Conservation (phyloP, 2,329 filamentous ascomycete genomes). For the Diaporthe citriasiana region DNA sequence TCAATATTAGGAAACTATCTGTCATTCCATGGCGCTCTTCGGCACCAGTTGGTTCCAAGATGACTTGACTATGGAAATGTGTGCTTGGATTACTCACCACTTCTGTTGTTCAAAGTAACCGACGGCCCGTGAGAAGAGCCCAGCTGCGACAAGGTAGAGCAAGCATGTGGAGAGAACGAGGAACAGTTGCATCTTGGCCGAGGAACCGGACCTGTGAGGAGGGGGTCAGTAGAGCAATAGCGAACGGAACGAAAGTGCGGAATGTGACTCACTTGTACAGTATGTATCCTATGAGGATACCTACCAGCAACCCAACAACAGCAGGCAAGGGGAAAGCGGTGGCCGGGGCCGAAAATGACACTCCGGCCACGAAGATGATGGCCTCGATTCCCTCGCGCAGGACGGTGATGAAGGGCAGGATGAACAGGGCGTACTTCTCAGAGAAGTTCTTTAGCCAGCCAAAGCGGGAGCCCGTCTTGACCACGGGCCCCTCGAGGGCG, state of each 20-base stretch:
- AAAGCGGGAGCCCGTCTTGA: slow-evolving; percentile 55
- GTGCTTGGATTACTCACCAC: slow-evolving; percentile 69
- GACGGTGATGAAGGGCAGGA: slow-evolving; percentile 84
- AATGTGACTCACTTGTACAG: slow-evolving; percentile 75
- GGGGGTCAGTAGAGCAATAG: background rate
- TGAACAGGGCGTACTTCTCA: slow-evolving; percentile 83
- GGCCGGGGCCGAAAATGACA: slow-evolving; percentile 77
- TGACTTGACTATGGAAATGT: slow-evolving; percentile 70
- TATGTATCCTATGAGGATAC: slow-evolving; percentile 73
- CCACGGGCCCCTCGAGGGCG: slow-evolving; percentile 68
- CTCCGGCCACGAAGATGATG: slow-evolving; percentile 84
- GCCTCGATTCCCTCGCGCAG: slow-evolving; percentile 83
- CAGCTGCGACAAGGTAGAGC: slow-evolving; percentile 86
- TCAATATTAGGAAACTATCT: background rate
- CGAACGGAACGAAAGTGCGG: accelerated
- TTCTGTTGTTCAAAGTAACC: slow-evolving; percentile 80
- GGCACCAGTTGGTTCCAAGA: too few relatives aligned
- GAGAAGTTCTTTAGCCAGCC: slow-evolving; percentile 60
- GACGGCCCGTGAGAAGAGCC: slow-evolving; percentile 82
- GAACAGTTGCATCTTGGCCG: slow-evolving; percentile 80
- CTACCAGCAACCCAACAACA: slow-evolving; percentile 74
- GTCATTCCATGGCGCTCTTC: background rate
- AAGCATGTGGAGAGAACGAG: slow-evolving; percentile 86
- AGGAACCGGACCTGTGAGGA: slow-evolving; percentile 68
- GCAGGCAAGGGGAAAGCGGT: slow-evolving; percentile 79